Conservation (phyloP, 352 stramenopile species). For the Phytopythium litorale region DNA sequence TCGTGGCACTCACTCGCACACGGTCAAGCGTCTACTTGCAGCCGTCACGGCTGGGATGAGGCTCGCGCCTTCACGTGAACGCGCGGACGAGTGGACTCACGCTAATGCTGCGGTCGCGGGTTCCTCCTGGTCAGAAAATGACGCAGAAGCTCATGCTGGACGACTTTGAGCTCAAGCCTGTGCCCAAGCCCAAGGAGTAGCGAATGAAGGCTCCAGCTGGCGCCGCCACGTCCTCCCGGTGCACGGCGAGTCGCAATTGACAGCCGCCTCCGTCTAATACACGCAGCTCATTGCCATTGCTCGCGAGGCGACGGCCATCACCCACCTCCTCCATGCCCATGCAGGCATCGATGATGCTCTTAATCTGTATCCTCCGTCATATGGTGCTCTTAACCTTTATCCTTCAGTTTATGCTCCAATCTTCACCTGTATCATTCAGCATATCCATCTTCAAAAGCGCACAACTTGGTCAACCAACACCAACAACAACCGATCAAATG, state of each 20-base stretch:
- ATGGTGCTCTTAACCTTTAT: too few species aligned
- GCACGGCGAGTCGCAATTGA: background rate
- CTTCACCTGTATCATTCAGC: too few species aligned
- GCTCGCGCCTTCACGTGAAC: too few species aligned
- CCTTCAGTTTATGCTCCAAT: too few species aligned
- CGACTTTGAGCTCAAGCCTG: slow-evolving; percentile 84
- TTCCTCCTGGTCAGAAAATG: slow-evolving; percentile 54
- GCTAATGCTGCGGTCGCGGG: background rate
- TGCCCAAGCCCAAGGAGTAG: slow-evolving; percentile 48
- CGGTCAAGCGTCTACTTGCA: background rate
- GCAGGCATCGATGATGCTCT: too few species aligned
- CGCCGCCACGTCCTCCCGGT: too few species aligned
- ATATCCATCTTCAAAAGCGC: too few species aligned
- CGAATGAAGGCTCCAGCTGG: too few species aligned
- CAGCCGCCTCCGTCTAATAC: background rate
- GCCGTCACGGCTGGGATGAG: background rate
- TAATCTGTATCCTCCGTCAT: too few species aligned
- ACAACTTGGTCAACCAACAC: too few species aligned
- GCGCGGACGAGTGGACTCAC: background rate
- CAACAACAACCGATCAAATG: slow-evolving; percentile 25
- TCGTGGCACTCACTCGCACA: background rate
- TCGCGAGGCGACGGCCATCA: too few species aligned
- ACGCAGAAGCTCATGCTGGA: slow-evolving; percentile 77
- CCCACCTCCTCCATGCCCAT: too few species aligned
- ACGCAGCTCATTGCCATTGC: background rate